phyloP scores from a whole-genome alignment of 2,329 filamentous ascomycete genomes.

The Fragosphaeria purpurea region DNA sequence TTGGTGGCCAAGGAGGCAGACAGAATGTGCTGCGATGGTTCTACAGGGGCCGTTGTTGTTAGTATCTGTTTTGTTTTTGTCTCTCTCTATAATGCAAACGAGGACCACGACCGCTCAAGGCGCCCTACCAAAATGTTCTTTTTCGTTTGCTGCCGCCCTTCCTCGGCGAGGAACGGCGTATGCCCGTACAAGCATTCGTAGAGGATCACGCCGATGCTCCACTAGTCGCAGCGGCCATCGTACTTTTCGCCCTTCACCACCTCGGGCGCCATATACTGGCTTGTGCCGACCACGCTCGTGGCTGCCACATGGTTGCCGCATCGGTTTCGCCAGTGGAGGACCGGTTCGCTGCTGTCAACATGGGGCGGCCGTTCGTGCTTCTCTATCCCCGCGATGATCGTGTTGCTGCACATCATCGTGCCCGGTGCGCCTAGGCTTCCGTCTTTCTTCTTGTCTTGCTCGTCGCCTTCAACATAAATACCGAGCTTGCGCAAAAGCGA shows the following conservation, averaged over 20 bases:
- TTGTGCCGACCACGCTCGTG: slow-evolving; percentile 83
- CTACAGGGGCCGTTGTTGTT: slow-evolving; percentile 26
- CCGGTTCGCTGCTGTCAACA: slow-evolving; percentile 29
- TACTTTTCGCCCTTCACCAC: slow-evolving; percentile 74
- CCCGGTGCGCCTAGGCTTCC: not conserved
- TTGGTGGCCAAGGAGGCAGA: slow-evolving; percentile 57
- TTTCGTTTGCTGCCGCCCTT: slow-evolving; percentile 71
- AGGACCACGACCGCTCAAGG: slow-evolving; percentile 4
- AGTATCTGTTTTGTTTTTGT: not conserved
- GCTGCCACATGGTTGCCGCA: slow-evolving; percentile 63
- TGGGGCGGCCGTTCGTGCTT: slow-evolving; percentile 25
- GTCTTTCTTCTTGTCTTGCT: slow-evolving; percentile 45
- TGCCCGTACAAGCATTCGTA: slow-evolving; percentile 91
- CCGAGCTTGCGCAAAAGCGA: slow-evolving; percentile 66
- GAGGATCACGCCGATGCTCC: slow-evolving; percentile 89
- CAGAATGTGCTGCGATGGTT: slow-evolving; percentile 59
- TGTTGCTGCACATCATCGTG: slow-evolving; percentile 25
- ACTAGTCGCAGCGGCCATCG: slow-evolving; percentile 92
- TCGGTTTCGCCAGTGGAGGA: slow-evolving; percentile 62
- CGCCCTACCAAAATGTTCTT: slow-evolving; percentile 63
- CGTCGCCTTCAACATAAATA: slow-evolving; percentile 64
- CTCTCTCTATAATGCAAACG: too few species aligned
- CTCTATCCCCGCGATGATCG: slow-evolving; percentile 27
- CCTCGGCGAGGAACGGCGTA: slow-evolving; percentile 79
- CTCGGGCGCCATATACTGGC: slow-evolving; percentile 97